phyloP scores from a whole-genome alignment of 768 basidiomycete genomes.

The Tremella yokohamensis region DNA sequence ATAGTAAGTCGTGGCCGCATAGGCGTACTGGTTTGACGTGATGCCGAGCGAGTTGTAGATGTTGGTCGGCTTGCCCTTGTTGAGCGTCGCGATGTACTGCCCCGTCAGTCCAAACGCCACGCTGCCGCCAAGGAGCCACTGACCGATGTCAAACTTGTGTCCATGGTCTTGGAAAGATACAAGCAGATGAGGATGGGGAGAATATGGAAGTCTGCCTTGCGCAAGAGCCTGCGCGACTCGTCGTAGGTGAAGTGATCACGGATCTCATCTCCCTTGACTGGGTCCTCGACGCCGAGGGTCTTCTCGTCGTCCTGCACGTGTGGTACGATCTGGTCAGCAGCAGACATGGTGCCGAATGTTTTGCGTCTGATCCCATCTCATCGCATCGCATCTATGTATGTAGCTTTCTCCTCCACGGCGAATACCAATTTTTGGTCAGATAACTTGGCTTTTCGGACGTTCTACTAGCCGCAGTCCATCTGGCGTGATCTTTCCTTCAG shows the following conservation, averaged over 20 bases:
- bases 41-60: conserved; percentile 34
- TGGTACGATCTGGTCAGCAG: too few species aligned
- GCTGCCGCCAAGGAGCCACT: too few species aligned
- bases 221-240: conserved; percentile 9
- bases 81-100: conserved; percentile 30
- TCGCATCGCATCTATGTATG: too few species aligned
- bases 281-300: too few species aligned
- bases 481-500: too few species aligned
- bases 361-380: too few species aligned
- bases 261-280: background rate
- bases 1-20: conserved; percentile 26
- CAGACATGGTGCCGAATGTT: too few species aligned
- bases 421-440: too few species aligned
- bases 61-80: conserved; percentile 21
- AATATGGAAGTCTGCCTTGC: conserved; percentile 21
- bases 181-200: conserved; percentile 22
- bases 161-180: conserved; percentile 31
- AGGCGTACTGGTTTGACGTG: conserved; percentile 30
- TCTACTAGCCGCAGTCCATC: too few species aligned
- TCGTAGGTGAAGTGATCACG: conserved; percentile 12
- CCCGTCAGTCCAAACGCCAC: background rate
- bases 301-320: too few species aligned
- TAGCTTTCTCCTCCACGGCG: too few species aligned
- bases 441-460: too few species aligned
- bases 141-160: conserved; percentile 16